Conservation (phyloP, 2,329 filamentous ascomycete species). For the Clonostachys rosea region DNA sequence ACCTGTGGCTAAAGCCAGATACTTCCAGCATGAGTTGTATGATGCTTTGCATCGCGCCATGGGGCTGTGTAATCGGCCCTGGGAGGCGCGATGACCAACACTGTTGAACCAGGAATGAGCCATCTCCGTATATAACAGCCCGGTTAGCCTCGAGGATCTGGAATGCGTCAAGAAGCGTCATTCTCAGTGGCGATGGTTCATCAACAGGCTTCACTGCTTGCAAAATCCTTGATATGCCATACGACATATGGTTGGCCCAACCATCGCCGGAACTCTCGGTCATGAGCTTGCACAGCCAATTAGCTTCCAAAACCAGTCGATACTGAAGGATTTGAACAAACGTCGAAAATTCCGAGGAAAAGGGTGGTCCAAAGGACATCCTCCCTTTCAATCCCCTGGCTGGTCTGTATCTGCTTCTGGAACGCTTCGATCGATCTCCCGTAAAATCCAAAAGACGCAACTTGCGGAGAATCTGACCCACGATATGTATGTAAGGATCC, state of each 20-base stretch:
- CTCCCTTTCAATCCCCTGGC: background rate
- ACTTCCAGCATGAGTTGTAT: too few species aligned
- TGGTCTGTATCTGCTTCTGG: slow-evolving; percentile 1
- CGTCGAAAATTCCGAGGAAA: slow-evolving; percentile 17
- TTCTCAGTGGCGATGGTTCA: background rate
- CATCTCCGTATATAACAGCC: too few species aligned
- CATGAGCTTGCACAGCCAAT: slow-evolving; percentile 9
- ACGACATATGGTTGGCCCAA: slow-evolving; percentile 18
- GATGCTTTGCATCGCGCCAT: too few species aligned
- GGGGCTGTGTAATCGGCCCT: too few species aligned
- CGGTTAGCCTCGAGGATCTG: too few species aligned
- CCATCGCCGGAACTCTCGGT: slow-evolving; percentile 12
- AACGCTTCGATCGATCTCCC: slow-evolving; percentile 9
- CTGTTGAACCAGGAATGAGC: too few species aligned
- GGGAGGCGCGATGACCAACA: too few species aligned
- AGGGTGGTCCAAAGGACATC: slow-evolving; percentile 16
- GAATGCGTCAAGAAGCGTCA: slow-evolving; percentile 10
- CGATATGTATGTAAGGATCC: background rate
- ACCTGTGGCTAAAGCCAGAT: too few species aligned
- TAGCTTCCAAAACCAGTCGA: background rate
- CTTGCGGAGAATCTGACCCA: background rate
- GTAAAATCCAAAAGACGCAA: slow-evolving; percentile 10
- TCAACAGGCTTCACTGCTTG: background rate
- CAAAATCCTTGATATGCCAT: slow-evolving; percentile 14
- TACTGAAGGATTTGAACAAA: background rate